phyloP scores from a whole-genome alignment of 2,329 filamentous ascomycete genomes.

The Cryphonectria nitschkei region DNA sequence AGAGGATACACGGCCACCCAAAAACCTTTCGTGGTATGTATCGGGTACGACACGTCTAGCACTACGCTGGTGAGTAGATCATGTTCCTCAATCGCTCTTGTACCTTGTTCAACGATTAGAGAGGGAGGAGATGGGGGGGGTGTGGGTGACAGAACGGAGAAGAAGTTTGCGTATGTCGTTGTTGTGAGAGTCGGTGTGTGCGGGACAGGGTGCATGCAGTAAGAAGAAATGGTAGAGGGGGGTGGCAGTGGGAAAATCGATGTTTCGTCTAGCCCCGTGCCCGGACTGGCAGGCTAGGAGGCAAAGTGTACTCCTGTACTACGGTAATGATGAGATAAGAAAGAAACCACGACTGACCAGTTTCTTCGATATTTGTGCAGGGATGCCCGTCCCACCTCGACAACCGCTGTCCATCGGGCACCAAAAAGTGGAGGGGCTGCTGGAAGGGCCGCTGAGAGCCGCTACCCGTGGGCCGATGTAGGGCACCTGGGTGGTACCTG shows the following conservation, averaged over 20 bases:
- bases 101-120: slow-evolving; percentile 7
- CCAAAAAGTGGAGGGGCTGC: not conserved
- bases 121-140: not conserved
- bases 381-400: slow-evolving; percentile 16
- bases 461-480: not conserved
- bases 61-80: slow-evolving; percentile 7
- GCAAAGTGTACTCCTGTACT: not conserved
- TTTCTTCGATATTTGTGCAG: slow-evolving; percentile 16
- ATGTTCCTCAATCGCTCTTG: slow-evolving; percentile 19
- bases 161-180: slow-evolving; percentile 11
- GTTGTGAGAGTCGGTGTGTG: slow-evolving; percentile 27
- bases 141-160: slow-evolving; percentile 7
- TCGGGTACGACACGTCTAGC: slow-evolving; percentile 14
- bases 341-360: not conserved
- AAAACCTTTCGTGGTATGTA: slow-evolving; percentile 19
- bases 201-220: slow-evolving; percentile 16
- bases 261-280: slow-evolving; percentile 21
- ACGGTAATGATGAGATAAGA: slow-evolving; percentile 21
- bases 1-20: slow-evolving; percentile 9
- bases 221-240: slow-evolving; percentile 14
- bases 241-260: slow-evolving; percentile 8
- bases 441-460: slow-evolving; percentile 10
- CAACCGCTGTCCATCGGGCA: not conserved
- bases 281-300: slow-evolving; percentile 1
- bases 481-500: not conserved